Percentiles rank a stretch among this genome's conserved stretches.
Evolutionary conservation across 768 basidiomycete species (phyloP).

Genomic region (Cystobasidium tubakii): DNA sequence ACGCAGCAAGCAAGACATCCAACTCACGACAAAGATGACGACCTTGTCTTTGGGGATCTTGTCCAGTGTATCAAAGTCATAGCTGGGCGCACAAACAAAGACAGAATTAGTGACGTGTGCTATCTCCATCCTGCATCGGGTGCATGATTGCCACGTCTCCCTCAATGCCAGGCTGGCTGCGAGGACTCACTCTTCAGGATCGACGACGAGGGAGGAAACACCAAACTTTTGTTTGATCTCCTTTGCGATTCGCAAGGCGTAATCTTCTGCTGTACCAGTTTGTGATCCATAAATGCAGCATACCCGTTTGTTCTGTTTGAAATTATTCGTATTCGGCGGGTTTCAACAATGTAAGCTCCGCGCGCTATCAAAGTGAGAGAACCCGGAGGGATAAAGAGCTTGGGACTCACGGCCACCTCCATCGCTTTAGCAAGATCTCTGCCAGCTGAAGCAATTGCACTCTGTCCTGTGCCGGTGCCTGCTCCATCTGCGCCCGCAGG

Average conservation of each 20-base stretch:
- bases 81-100: too few relatives aligned
- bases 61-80: constrained; percentile 95
- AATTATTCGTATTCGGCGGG: neutral
- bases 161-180: too few relatives aligned
- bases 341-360: constrained; percentile 13
- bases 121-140: too few relatives aligned
- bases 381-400: neutral
- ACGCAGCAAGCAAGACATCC: too few relatives aligned
- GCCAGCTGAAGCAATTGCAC: constrained; percentile 66
- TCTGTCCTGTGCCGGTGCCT: constrained; percentile 11
- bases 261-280: constrained; percentile 93
- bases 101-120: too few relatives aligned
- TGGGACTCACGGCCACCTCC: constrained; percentile 77
- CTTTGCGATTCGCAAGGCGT: constrained; percentile 93
- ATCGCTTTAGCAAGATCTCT: constrained; percentile 92
- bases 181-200: constrained; percentile 69
- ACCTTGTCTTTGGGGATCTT: constrained; percentile 77
- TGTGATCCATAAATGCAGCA: constrained; percentile 98
- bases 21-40: constrained; percentile 75
- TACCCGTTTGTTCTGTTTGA: constrained; percentile 90
- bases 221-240: constrained; percentile 96
- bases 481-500: constrained; percentile 31
- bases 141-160: neutral
- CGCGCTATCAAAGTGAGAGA: constrained; percentile 24
- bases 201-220: constrained; percentile 88